phyloP scores from a whole-genome alignment of 2,329 filamentous ascomycete genomes.

The Botrytis elliptica region DNA sequence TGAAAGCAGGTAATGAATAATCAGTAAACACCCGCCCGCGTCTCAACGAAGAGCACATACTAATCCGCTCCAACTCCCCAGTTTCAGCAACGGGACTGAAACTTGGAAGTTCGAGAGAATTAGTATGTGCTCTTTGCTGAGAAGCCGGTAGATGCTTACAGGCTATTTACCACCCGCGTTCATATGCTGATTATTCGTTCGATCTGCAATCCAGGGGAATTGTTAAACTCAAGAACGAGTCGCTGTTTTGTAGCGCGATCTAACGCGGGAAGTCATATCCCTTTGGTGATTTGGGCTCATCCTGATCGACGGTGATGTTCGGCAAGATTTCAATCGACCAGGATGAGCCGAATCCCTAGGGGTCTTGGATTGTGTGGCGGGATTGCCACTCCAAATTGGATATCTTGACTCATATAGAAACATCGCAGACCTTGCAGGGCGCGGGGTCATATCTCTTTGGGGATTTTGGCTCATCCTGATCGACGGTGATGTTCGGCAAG shows the following conservation, averaged over 20 bases:
- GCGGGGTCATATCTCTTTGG: no score
- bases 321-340: conserved; percentile 41
- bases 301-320: conserved; percentile 37
- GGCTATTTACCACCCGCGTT: conserved; percentile 23
- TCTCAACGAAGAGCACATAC: background rate
- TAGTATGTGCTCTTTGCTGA: background rate
- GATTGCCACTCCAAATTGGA: background rate
- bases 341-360: background rate
- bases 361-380: conserved; percentile 37
- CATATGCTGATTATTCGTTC: conserved; percentile 40
- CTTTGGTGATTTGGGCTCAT: conserved; percentile 36
- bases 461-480: no score
- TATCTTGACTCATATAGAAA: accelerated
- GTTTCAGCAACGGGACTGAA: background rate
- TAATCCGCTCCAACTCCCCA: background rate
- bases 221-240: conserved; percentile 69
- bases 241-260: conserved; percentile 72
- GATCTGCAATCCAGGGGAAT: conserved; percentile 54
- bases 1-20: accelerated
- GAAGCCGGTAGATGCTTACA: background rate
- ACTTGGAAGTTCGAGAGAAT: background rate
- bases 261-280: conserved; percentile 56
- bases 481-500: no score
- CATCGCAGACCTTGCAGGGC: background rate
- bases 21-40: background rate